Conservation (phyloP, 768 basidiomycete species). For the Boletus vermiculosoides region DNA sequence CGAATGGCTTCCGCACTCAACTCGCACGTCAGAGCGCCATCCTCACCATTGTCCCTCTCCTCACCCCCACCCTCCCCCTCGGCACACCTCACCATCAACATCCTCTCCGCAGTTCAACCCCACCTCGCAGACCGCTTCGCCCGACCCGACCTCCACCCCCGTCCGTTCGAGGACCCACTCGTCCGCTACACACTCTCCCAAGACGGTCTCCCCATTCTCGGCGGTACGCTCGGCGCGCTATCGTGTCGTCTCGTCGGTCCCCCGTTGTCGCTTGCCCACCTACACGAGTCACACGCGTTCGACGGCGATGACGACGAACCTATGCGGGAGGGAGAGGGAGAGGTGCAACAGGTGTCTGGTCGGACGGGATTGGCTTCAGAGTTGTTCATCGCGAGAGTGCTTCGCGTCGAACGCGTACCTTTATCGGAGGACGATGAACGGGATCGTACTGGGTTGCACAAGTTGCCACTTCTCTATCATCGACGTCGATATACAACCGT, state of each 20-base stretch:
- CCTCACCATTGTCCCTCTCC: not conserved
- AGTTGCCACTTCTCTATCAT: conserved; percentile 63
- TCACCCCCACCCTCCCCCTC: not conserved
- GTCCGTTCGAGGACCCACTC: conserved; percentile 47
- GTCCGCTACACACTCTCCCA: conserved; percentile 41
- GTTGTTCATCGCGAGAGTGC: conserved; percentile 80
- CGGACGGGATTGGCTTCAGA: conserved; percentile 51
- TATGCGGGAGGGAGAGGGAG: not conserved
- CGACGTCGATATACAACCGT: conserved; percentile 58
- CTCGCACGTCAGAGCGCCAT: conserved; percentile 14
- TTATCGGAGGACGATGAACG: conserved; percentile 16
- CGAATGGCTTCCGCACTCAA: conserved; percentile 71
- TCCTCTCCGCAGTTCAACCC: conserved; percentile 70
- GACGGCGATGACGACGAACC: not conserved
- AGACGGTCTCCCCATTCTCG: conserved; percentile 60
- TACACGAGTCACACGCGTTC: conserved; percentile 32
- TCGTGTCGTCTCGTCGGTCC: conserved; percentile 65
- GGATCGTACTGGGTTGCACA: conserved; percentile 26
- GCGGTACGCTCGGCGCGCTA: conserved; percentile 64
- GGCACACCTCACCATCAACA: conserved; percentile 72
- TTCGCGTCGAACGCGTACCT: conserved; percentile 51
- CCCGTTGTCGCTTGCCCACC: conserved; percentile 60
- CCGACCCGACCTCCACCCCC: conserved; percentile 62
- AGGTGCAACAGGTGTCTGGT: conserved; percentile 22
- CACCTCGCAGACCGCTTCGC: conserved; percentile 68